Base-by-base conservation (phyloP, 2,329 filamentous ascomycete genomes). In the Colletotrichum lupini region DNA sequence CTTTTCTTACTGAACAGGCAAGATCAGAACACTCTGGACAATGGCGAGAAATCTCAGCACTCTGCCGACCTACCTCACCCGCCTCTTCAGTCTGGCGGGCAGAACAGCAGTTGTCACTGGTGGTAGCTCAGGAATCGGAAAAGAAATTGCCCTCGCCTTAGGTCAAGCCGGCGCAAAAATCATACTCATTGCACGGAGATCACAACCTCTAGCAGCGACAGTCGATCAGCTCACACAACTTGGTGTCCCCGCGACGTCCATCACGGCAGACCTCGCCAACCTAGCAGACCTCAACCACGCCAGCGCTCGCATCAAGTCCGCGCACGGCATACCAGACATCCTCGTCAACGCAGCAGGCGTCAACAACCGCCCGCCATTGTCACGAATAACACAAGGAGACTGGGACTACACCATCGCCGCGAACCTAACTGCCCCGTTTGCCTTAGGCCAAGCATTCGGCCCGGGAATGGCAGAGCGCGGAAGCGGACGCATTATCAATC, bases 111-210 rank as follows among this genome's bases (percentile, higher is more conserved):
- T 82, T 7, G 74, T 82, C 1, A 82, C 81, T 0, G 81, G 81
- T 7, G 81, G 77, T n/a, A 82, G 80, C 71, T 79, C 79, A 4
- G 81, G 81, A 12, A 82, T 82, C 61, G 81, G 81, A 11, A 79
- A 78, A 1, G 78, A 77, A 24, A 82, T 82, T 72, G 79, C 80
- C 0, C 71, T 77, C 7, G 79, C 80, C 0, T 67, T 82, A 0
- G 79, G 80, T 0, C 77, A 78, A 16, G 77, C 80, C 1, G 81
- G 81, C 0, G 80, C 80, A 22, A 77, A 76, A 0, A 70, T 82
- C 8, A 75, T 82, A 26, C 75, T 82, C 6, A 74, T 82, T 19
- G 81, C 80, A 9, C 78, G 81, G 0, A 74, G 79, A 0, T 75
- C 74, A 0, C 67, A 75, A 8, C 79, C 78, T 0, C 73, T 82